Evolutionary conservation across 164 flowering plant species (phyloP).

Genomic region (Taxillus chinensis): DNA sequence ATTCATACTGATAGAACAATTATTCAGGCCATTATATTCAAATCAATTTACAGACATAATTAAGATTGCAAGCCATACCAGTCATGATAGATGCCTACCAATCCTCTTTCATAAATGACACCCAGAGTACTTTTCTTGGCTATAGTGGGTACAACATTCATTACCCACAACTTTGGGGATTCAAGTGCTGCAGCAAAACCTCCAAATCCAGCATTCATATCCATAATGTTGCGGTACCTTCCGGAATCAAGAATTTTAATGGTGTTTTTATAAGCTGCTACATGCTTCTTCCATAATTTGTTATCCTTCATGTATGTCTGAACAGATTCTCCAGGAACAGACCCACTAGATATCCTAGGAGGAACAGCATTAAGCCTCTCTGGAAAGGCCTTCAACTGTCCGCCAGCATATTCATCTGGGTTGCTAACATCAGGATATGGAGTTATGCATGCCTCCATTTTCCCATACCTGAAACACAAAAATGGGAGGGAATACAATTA

Average conservation of each 20-base stretch:
- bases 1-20: too few relatives aligned
- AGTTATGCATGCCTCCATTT: slow-evolving; percentile 74
- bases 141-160: slow-evolving; percentile 94
- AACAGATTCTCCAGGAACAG: slow-evolving; percentile 63
- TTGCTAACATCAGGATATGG: slow-evolving; percentile 47
- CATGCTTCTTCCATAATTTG: slow-evolving; percentile 75
- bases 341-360: slow-evolving; percentile 69
- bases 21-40: too few relatives aligned
- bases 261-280: slow-evolving; percentile 58
- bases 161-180: slow-evolving; percentile 75
- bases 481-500: not conserved
- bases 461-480: slow-evolving; percentile 64
- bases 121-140: slow-evolving; percentile 69
- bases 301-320: slow-evolving; percentile 70
- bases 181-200: slow-evolving; percentile 82
- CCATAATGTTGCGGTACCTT: slow-evolving; percentile 89
- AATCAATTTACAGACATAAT: not conserved
- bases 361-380: slow-evolving; percentile 72
- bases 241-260: slow-evolving; percentile 66
- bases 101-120: slow-evolving; percentile 71
- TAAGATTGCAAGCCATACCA: slow-evolving; percentile 39
- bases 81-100: slow-evolving; percentile 94
- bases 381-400: slow-evolving; percentile 58
- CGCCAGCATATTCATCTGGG: slow-evolving; percentile 50
- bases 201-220: slow-evolving; percentile 46